Evolutionary conservation across 495 filamentous ascomycete species (phyloP), one percentile per base, ranked within the genome.

Genomic region (Extremus antarcticus): DNA sequence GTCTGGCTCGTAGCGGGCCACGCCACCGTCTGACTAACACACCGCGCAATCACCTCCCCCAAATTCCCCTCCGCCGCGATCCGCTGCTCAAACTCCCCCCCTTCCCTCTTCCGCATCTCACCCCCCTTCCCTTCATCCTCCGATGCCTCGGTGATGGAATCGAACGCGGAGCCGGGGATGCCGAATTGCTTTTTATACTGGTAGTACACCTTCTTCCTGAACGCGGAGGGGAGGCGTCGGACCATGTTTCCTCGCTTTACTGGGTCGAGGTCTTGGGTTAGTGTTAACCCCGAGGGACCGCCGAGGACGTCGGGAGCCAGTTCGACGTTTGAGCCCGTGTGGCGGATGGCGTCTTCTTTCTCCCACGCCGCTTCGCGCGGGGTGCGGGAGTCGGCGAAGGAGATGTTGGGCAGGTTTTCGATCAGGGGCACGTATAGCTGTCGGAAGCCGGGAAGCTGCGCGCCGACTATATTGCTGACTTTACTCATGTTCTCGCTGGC

Each of bases 161-260:
- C 69, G 68, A 95, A 98, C 40, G 95, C 87, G 1, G 74, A 73
- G 22, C 79, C 83, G 0, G 92, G 90, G 32, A 97, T 94, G 32
- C 77, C 76, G 61, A 85, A 95, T 63, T 94, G 90, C 59, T 83
- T 77, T 68, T 96, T 92, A 62, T 94, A 97, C 61, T 88, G 82
- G 69, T 92, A 94, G 70, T 97, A 98, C 1, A 98, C 68, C 59
- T 88, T 90, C 47, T 86, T 76, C 15, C 92, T 78, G 77, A 98
- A 97, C 0, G 82, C 73, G 54, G 86, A 89, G 0, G 92, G 94
- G 13, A 98, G 73, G 22, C 92, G 84, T 11, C 94, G 82, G 9
- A 98, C 90, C 86, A 97, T 97, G 66, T 98, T 97, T 20, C 86
- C 90, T 43, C 92, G 81, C 63, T 83, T 88, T 43, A 87, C 68